A percentile compares a stretch with the other conserved stretches of the same genome.
phyloP scores from a whole-genome alignment of 2,329 filamentous ascomycete species.

The Microcyclospora pomicola region DNA sequence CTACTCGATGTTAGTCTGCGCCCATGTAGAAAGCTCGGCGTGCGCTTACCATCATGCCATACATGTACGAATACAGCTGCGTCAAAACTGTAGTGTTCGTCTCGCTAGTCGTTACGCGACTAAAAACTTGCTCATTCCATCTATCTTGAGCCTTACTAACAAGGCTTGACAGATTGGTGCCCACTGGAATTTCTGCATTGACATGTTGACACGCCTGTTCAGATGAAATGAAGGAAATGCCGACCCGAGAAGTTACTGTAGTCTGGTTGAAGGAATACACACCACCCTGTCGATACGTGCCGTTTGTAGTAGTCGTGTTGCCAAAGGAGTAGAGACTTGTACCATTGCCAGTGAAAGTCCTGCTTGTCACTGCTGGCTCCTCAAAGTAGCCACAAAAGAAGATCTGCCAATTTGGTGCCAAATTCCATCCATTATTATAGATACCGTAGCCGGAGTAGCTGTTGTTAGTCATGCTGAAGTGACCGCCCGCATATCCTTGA shows the following conservation, averaged over 20 bases:
- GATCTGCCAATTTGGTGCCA: conserved; percentile 44
- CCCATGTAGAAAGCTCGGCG: too few relatives aligned
- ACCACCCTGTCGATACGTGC: conserved; percentile 23
- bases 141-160: conserved; percentile 28
- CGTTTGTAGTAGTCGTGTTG: conserved; percentile 2
- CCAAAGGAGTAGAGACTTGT: conserved; percentile 22
- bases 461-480: conserved; percentile 36
- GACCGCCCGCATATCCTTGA: conserved; percentile 45
- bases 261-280: conserved; percentile 32
- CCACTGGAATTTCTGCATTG: conserved; percentile 38
- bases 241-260: conserved; percentile 40
- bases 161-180: conserved; percentile 3
- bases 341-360: conserved; percentile 19
- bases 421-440: conserved; percentile 53
- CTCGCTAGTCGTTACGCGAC: conserved; percentile 37
- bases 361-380: conserved; percentile 13
- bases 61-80: conserved; percentile 46
- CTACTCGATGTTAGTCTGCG: too few relatives aligned
- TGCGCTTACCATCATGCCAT: conserved; percentile 42
- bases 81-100: conserved; percentile 10
- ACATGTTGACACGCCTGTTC: conserved; percentile 45
- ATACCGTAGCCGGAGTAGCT: conserved; percentile 40
- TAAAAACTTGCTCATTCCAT: conserved; percentile 50
- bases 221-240: conserved; percentile 51
- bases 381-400: conserved; percentile 50